Evolutionary conservation across 345 rosid genomes (phyloP), one percentile per base, ranked within the genome.

Genomic region (Populus tremula): DNA sequence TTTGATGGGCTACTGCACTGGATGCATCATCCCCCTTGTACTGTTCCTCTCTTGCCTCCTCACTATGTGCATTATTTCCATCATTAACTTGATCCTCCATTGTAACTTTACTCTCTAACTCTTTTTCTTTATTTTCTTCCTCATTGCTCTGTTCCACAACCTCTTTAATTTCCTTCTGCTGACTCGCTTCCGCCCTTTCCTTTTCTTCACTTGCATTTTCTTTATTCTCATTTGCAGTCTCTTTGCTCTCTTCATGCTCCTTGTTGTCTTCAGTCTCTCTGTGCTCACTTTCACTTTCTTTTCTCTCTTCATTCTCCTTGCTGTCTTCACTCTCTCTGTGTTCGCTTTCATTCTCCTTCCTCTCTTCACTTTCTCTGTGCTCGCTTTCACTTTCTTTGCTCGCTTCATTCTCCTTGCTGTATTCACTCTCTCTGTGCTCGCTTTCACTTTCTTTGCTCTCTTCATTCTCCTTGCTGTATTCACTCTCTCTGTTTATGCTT

Each of bases 1-100:
- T 72, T 75, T 88, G 86, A 72, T 88, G 92, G 31, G 76, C 89
- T 10, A 91, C 94, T 75, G 91, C 94, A 63, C 96, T 90, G 16
- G 94, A 91, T 38, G 94, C 94, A 90, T 91, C 91, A 80, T 93
- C 94, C 56, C 94, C 96, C 31, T 89, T 89, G 84, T 93, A 91
- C 76, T 91, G 84, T 80, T 84, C 88, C 87, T 91, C 98, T 78
- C 97, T 89, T 39, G 91, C 90, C 81, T 86, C 90, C 71, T 88
- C 89, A 73, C 47, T 77, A 53, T 67, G 81, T 43, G 67, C 73
- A 43, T 85, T 87, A 82, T 81, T 79, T 86, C 87, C 89, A 79
- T 76, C 90, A 59, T 76, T 72, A 74, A 79, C 86, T 69, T 74
- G 86, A 75, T 79, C 82, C 33, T 81, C 86, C 12, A 77, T 71